phyloP scores from a whole-genome alignment of 495 filamentous ascomycete species.

The Pseudoneurospora amorphoporcata region DNA sequence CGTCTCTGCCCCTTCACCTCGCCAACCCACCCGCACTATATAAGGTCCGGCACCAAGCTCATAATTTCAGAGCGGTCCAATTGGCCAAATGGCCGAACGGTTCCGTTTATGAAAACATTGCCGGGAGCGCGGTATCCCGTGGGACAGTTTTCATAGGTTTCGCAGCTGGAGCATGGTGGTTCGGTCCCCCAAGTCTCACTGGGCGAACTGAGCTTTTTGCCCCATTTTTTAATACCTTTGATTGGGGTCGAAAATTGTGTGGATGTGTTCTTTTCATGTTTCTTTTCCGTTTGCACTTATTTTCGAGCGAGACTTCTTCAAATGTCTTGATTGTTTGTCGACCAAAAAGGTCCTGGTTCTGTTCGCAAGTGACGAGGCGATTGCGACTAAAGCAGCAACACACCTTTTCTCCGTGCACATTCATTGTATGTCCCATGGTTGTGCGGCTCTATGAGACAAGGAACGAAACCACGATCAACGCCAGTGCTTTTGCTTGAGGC shows the following conservation, averaged over 20 bases:
- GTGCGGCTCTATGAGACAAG: not conserved
- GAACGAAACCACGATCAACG: not conserved
- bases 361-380: too few relatives aligned
- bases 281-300: not conserved
- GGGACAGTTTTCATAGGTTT: not conserved
- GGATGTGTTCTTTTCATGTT: not conserved
- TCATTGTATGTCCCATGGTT: not conserved
- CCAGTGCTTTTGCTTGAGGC: not conserved
- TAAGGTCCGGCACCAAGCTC: not conserved
- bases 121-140: not conserved
- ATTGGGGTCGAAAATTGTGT: not conserved
- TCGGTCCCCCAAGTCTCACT: not conserved
- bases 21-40: not conserved
- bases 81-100: not conserved
- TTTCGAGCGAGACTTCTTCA: not conserved
- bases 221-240: not conserved
- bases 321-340: not conserved
- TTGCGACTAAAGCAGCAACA: not conserved
- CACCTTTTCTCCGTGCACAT: not conserved
- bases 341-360: not conserved
- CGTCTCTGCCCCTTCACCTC: not conserved
- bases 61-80: not conserved
- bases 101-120: not conserved
- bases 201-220: not conserved
- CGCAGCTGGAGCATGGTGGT: not conserved